Conservation (phyloP, 805 yeast genomes). For the Brettanomyces custersianus region DNA sequence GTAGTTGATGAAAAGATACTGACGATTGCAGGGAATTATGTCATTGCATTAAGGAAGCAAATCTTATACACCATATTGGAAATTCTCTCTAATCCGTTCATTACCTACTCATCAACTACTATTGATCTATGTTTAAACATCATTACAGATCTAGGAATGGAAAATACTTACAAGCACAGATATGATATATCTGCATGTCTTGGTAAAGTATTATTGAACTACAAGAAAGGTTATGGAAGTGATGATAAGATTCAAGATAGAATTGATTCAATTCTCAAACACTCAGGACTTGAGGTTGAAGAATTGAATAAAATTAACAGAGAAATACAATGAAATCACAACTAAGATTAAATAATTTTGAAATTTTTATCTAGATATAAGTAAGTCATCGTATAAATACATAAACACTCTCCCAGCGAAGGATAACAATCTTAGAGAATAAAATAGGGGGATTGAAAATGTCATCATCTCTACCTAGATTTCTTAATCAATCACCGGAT, state of each 20-base stretch:
- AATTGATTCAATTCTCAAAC: not conserved
- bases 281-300: not conserved
- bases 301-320: too few species aligned
- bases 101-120: constrained; percentile 1
- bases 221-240: too few species aligned
- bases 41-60: constrained; percentile 13
- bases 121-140: not conserved
- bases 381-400: too few species aligned
- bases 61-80: constrained; percentile 17
- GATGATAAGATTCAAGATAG: not conserved
- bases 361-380: too few species aligned
- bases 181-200: constrained; percentile 2
- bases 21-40: constrained; percentile 11
- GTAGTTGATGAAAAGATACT: constrained; percentile 7
- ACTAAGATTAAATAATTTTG: too few species aligned
- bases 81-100: constrained; percentile 19
- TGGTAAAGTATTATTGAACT: too few species aligned
- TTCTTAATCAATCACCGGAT: not conserved
- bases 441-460: not conserved
- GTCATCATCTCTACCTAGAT: not conserved
- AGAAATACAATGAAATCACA: too few species aligned
- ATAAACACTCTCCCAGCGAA: too few species aligned
- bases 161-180: not conserved
- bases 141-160: not conserved
- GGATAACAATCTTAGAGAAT: too few species aligned